Evolutionary conservation across 2,329 filamentous ascomycete genomes (phyloP).

Genomic region (Coniochaeta prunicola): DNA sequence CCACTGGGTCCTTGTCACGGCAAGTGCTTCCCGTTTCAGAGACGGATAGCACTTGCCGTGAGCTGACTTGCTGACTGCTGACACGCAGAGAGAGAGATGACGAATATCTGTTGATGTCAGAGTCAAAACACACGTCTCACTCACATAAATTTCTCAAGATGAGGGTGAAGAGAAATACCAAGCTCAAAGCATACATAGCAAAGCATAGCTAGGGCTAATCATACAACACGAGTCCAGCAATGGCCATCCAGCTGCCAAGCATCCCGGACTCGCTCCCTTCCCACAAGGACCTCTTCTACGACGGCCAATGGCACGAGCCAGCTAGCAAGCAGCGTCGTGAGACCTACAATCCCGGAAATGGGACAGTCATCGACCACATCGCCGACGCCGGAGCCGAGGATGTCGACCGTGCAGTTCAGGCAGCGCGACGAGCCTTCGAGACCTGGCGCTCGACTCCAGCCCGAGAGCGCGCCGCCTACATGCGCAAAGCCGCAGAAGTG

Average conservation of each 20-base stretch:
- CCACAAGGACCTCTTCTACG: conserved; percentile 5
- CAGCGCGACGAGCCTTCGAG: conserved; percentile 5
- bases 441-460: conserved; percentile 4
- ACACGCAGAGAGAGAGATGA: too few relatives aligned
- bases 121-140: neutral
- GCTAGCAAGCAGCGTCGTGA: conserved; percentile 1
- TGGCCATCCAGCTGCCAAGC: conserved; percentile 2
- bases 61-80: neutral
- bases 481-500: conserved; percentile 12
- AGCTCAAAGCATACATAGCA: neutral
- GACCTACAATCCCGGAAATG: conserved; percentile 4
- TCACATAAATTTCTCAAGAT: neutral
- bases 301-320: conserved; percentile 3
- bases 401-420: conserved; percentile 7
- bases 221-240: neutral
- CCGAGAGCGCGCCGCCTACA: neutral
- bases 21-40: neutral
- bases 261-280: conserved; percentile 4
- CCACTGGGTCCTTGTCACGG: neutral
- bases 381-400: conserved; percentile 6
- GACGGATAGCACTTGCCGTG: neutral
- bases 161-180: neutral
- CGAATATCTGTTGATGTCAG: neutral
- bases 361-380: neutral
- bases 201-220: neutral